Evolutionary conservation across 257 asterid genomes (phyloP), one percentile per base, ranked within the genome.

Genomic region (Nicotiana noctiflora): DNA sequence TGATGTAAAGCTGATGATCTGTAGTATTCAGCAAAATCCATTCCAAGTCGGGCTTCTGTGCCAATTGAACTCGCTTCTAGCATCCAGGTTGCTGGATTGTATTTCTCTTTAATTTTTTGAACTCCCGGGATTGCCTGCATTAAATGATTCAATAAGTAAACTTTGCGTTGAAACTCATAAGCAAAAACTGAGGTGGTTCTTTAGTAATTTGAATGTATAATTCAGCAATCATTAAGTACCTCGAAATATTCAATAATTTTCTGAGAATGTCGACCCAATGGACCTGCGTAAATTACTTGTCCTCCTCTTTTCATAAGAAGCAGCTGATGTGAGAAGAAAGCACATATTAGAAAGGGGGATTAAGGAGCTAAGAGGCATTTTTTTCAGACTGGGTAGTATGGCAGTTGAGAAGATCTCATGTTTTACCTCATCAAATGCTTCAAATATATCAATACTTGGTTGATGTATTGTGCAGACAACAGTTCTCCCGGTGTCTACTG

Each of bases 391-490:
- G 44, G 61, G 27, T 46, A 19, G 75, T 13, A 34, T 11, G 34
- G 14, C 44, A 23, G 19, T 81, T 37, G 61, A 62, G 14, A 79
- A 29, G 25, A 59, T 66, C 72, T 29, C 75, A 18, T 67, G 56
- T 21, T 80, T 34, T 86, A 92, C 97, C 97, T 90, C 93, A 80
- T 92, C 94, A 80, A 92, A 90, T 5, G 92, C 88, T 86, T 90
- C 94, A 79, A 92, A 89, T 53, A 92, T 90, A 61, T 92, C 93
- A 29, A 89, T 92, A 80, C 94, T 88, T 10, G 97, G 97, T 64
- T 92, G 94, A 82, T 90, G 97, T 62, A 91, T 91, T 3, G 96
- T 91, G 85, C 96, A 91, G 19, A 90, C 96, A 3, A 91, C 93
- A 3, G 93, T 90, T 85, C 93, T 87, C n/a, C 96, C 93, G 0